Base-by-base conservation (phyloP, 1,284 basidiomycete species). In the Neolentinus lepideus region DNA sequence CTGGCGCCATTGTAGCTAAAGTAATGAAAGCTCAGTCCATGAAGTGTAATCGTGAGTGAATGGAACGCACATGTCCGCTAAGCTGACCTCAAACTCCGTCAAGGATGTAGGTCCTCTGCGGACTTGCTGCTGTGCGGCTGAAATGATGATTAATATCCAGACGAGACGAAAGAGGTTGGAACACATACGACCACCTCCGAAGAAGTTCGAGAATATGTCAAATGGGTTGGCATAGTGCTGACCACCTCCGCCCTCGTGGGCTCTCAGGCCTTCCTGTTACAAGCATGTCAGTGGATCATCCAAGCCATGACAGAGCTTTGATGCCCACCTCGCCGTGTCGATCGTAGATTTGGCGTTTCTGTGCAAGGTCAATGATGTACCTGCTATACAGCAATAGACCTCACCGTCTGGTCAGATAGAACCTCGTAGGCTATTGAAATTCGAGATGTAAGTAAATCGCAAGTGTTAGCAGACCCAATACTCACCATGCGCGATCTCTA, bases 341-440 rank as follows among this genome's bases (percentile, higher is more conserved):
- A 68, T 98, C 94, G 70, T 97, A 98, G 60, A 96, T 92, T 70
- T 83, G 79, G 24, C 90, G 85, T 84, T 92, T 94, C 88, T 95
- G 63, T 4, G 43, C 51, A 29, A 38, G 6, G 45, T 52, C 22
- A 50, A 59, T 55, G 36, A 14, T 33, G 51, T 45, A 52, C 50
- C 45, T 56, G 36, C 59, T 52, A 38, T 36, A 33, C 1, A 51
- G 10, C 24, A 21, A 25, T 9, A 14, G 56, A 57, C 65, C 81
- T 59, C 62, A 92, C 90, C 61, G 82, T 84, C 1, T 80, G 58
- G 66, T 96, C 92, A 3, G 92, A 94, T 25, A 98, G 76, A 22
- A 96, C 83, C 71, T 97, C 94, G 64, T 96, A 98, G n/a, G 94
- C 94, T 93, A 26, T 14, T n/a, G n/a, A n/a, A n/a, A 50, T 29